These are phyloP conservation scores for Rugonectria rugulosa DNA, from an alignment of 2,329 filamentous ascomycete species.

Conservation along the genomic window DNA sequence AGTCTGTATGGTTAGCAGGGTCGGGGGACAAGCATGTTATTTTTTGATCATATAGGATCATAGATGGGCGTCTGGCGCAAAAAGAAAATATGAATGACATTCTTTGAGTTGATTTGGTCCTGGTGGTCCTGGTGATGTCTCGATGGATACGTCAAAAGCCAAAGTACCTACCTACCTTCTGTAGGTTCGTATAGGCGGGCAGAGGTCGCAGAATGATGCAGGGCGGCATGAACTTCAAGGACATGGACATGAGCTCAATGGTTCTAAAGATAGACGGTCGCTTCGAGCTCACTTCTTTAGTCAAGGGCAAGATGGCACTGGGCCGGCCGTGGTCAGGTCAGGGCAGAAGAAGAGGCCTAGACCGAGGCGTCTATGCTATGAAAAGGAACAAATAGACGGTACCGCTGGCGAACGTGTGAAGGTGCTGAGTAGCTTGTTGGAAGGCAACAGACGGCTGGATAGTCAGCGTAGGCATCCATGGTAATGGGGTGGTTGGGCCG, in stretches of 20 bases:
- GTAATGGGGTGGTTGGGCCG: too few relatives aligned
- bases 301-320: not conserved
- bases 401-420: too few relatives aligned
- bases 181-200: not conserved
- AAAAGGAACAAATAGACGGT: not conserved
- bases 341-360: not conserved
- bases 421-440: too few relatives aligned
- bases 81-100: conserved; percentile 53
- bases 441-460: too few relatives aligned
- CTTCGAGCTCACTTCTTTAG: not conserved
- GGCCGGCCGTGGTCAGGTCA: not conserved
- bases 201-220: not conserved
- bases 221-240: not conserved
- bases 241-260: not conserved
- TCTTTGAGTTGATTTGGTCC: too few relatives aligned
- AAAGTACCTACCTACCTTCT: too few relatives aligned
- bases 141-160: too few relatives aligned
- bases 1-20: conserved; percentile 35
- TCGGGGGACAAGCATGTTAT: conserved; percentile 38
- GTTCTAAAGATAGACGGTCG: conserved; percentile 9
- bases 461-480: too few relatives aligned
- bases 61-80: conserved; percentile 55
- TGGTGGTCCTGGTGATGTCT: too few relatives aligned
- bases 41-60: conserved; percentile 45
- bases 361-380: not conserved